Evolutionary conservation across 805 yeast genomes (phyloP), one percentile per base, ranked within the genome.

Genomic region (Metschnikowia rubicola): DNA sequence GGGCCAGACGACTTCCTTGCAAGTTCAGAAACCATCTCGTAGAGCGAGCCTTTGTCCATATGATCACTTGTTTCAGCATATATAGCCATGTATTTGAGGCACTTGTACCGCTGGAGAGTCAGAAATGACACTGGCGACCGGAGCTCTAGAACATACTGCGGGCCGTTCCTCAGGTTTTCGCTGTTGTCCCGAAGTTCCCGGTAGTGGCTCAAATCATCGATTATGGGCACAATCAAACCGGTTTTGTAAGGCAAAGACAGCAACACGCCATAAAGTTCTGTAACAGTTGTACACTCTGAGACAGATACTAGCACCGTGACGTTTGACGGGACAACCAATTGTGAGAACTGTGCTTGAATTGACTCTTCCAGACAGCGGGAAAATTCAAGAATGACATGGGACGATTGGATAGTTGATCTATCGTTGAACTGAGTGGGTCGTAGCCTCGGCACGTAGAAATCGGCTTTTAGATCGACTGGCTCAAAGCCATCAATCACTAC

Each of bases 11-110:
- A 10, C 32, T 46, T 46, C 8, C 26, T 33, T 12, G 34, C 6
- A 2, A 46, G 40, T 12, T 26, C 30, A 10, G 41, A 37, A 11
- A 30, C 36, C 3, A 12, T 21, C 11, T 31, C 15, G 9, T 10
- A 38, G 4, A 30, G 15, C 8, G 36, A 34, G 36, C 2, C 11
- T 13, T n/a, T 13, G 15, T 13, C 11, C 12, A 15, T n/a, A 15
- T 10, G 10, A 12, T 35, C 37, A 7, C 26, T 15, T 7, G 15
- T 2, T 5, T 21, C 19, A 4, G 43, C 30, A 30, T 37, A 41
- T 15, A 51, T 35, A 8, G 54, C 54, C n/a, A 32, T 32, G 17
- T 47, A 52, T 10, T 10, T 29, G 15, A 52, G 43, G 33, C 54
- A 50, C 29, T 52, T 52, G 42, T 47, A 52, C 26, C 43, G 47